Conservation (phyloP, 2,329 filamentous ascomycete species). For the Penicillium brevicompactum region DNA sequence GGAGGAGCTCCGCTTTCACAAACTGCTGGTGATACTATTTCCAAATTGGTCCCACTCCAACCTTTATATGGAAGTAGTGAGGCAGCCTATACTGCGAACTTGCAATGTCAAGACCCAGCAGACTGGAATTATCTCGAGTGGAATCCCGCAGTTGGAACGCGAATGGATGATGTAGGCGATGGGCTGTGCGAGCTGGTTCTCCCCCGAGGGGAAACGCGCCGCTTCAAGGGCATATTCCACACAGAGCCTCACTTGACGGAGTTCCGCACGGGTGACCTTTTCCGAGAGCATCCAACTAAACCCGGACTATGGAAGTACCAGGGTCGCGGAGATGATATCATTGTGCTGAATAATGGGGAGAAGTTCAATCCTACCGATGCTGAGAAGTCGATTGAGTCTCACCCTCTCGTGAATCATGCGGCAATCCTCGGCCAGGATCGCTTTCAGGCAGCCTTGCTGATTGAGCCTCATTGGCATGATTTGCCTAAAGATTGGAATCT, state of each 20-base stretch:
- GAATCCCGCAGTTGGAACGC: constrained; percentile 16
- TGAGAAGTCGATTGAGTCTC: constrained; percentile 14
- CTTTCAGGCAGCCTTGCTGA: constrained; percentile 10
- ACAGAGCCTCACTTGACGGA: constrained; percentile 18
- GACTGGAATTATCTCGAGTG: constrained; percentile 30
- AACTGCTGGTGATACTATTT: constrained; percentile 6
- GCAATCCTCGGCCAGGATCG: constrained; percentile 16
- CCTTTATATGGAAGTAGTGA: constrained; percentile 11
- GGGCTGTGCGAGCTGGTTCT: constrained; percentile 25
- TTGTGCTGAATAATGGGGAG: constrained; percentile 30
- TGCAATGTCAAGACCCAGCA: constrained; percentile 7
- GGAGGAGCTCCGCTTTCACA: constrained; percentile 13
- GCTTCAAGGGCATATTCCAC: constrained; percentile 14
- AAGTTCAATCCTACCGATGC: constrained; percentile 27
- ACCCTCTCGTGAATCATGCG: constrained; percentile 11
- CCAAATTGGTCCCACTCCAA: neutral
- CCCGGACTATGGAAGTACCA: constrained; percentile 18
- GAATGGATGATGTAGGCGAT: constrained; percentile 20
- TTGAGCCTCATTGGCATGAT: constrained; percentile 4
- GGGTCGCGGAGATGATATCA: constrained; percentile 25
- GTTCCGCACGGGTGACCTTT: constrained; percentile 21
- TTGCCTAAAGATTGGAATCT: neutral
- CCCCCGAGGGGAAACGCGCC: neutral
- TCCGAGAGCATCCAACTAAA: constrained; percentile 12
- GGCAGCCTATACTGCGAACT: constrained; percentile 5